These are phyloP conservation scores for Arachis stenosperma DNA, from an alignment of 306 rosid genomes.

Conservation along the genomic window DNA sequence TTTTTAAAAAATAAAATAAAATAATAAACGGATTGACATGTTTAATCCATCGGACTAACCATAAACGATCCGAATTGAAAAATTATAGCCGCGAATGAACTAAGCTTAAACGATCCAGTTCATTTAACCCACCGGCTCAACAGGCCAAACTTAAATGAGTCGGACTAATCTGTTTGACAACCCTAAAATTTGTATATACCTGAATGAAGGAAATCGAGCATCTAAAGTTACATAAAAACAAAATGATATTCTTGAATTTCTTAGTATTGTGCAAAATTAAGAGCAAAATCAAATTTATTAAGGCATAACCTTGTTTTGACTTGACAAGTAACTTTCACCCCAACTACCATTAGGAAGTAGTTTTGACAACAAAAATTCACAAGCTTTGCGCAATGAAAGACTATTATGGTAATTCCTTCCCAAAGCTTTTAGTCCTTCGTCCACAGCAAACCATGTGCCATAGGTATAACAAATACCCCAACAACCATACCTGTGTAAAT, in stretches of 20 bases:
- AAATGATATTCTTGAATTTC: not conserved
- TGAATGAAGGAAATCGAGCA: not conserved
- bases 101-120: too few species aligned
- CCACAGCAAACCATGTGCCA: constrained; percentile 74
- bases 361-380: constrained; percentile 63
- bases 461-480: constrained; percentile 89
- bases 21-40: too few species aligned
- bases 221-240: too few species aligned
- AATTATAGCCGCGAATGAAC: too few species aligned
- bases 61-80: too few species aligned
- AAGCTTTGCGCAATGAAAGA: constrained; percentile 56
- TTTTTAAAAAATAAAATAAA: too few species aligned
- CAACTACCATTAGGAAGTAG: constrained; percentile 73
- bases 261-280: not conserved
- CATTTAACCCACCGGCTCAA: too few species aligned
- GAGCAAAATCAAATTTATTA: not conserved
- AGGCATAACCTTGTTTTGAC: constrained; percentile 63
- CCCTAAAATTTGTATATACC: not conserved
- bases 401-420: constrained; percentile 53
- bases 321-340: constrained; percentile 82
- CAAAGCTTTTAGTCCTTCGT: constrained; percentile 32
- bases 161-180: too few species aligned
- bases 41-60: too few species aligned
- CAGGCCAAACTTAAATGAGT: too few species aligned
- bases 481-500: constrained; percentile 62